phyloP scores from a whole-genome alignment of 2,329 filamentous ascomycete genomes.

The Herpotrichia juniperi region DNA sequence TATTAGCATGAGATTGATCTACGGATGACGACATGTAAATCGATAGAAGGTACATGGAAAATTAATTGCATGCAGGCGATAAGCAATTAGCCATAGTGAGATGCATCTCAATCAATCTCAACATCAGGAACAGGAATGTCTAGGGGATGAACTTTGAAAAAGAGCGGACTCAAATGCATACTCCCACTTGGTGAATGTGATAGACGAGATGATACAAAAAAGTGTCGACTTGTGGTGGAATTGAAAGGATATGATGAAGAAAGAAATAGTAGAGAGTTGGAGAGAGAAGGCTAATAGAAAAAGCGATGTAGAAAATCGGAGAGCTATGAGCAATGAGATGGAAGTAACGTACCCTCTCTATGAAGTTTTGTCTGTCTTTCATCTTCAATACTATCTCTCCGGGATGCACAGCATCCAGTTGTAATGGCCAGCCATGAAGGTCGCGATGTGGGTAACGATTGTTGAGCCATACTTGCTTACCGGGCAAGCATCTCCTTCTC shows the following conservation, averaged over 20 bases:
- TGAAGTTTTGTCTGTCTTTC: slow-evolving; percentile 20
- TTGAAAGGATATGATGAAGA: slow-evolving; percentile 3
- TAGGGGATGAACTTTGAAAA: slow-evolving; percentile 6
- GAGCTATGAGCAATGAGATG: slow-evolving; percentile 2
- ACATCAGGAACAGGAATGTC: slow-evolving; percentile 17
- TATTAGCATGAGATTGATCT: slow-evolving; percentile 20
- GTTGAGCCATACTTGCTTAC: slow-evolving; percentile 27
- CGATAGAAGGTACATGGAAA: slow-evolving; percentile 15
- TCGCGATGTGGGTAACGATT: slow-evolving; percentile 22
- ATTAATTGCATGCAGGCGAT: slow-evolving; percentile 17
- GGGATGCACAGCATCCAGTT: slow-evolving; percentile 47
- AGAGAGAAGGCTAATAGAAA: slow-evolving; percentile 2
- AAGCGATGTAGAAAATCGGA: slow-evolving; percentile 5
- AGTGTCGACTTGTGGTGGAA: background rate
- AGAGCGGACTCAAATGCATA: background rate
- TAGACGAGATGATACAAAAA: background rate
- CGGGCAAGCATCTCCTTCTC: slow-evolving; percentile 31
- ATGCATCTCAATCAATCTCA: slow-evolving; percentile 24
- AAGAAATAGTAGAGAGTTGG: background rate
- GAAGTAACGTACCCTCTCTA: slow-evolving; percentile 35
- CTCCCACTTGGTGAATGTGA: background rate
- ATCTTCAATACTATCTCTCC: slow-evolving; percentile 31
- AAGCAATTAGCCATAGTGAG: slow-evolving; percentile 32
- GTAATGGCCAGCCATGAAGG: slow-evolving; percentile 43
- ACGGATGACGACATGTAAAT: slow-evolving; percentile 13